These are phyloP conservation scores for Aspergillus udagawae DNA, from an alignment of 2,329 filamentous ascomycete species.

Conservation along the genomic window DNA sequence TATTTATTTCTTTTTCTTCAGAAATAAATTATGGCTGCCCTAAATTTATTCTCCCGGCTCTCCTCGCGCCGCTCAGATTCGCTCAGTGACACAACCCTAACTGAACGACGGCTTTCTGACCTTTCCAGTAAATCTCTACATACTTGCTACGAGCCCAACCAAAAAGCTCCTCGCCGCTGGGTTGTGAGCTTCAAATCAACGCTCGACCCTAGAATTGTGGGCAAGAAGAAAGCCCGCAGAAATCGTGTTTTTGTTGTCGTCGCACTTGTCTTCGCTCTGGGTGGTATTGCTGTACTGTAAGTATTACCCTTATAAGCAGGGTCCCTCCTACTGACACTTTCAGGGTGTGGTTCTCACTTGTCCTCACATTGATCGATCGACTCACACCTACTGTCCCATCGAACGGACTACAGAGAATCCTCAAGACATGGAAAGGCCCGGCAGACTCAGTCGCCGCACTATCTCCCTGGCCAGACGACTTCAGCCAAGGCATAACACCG, in stretches of 20 bases:
- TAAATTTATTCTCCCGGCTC: neutral
- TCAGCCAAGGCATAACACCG: constrained; percentile 1
- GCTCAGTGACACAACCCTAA: neutral
- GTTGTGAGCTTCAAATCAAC: neutral
- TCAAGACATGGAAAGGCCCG: neutral
- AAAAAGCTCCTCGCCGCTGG: neutral
- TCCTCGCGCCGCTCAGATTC: neutral
- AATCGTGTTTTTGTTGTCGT: neutral
- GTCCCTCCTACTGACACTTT: neutral
- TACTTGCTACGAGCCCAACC: neutral
- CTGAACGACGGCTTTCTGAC: neutral
- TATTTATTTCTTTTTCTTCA: too few relatives aligned
- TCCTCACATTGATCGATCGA: neutral
- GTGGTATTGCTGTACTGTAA: neutral
- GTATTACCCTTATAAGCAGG: neutral
- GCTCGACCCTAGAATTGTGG: neutral
- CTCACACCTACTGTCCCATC: neutral
- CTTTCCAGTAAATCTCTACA: neutral
- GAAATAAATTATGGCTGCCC: neutral
- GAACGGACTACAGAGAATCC: neutral
- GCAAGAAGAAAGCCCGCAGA: neutral
- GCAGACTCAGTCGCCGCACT: neutral
- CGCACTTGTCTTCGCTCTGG: neutral
- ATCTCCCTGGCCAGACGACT: neutral
- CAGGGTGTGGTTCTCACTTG: neutral